Conservation (phyloP, 208 protist genomes). For the Trypanosoma rangeli region DNA sequence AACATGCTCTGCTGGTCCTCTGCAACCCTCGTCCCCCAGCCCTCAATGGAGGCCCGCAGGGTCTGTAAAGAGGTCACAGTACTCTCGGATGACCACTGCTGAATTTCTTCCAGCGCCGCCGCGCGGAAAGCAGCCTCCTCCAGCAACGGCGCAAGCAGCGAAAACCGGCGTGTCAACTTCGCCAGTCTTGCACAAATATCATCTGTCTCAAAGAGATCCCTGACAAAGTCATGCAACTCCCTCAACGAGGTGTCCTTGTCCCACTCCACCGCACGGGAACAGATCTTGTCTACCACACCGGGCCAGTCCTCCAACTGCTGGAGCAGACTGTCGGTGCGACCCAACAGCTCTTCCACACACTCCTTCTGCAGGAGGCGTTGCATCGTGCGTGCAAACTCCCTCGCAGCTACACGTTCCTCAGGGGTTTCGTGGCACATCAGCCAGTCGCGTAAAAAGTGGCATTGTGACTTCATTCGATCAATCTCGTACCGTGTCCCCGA, state of each 20-base stretch:
- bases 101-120: constrained; percentile 12
- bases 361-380: background rate
- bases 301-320: constrained; percentile 26
- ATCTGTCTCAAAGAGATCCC: background rate
- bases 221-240: constrained; percentile 18
- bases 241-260: background rate
- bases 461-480: constrained; percentile 15
- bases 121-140: constrained; percentile 26
- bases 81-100: constrained; percentile 17
- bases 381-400: constrained; percentile 1
- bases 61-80: constrained; percentile 18
- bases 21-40: background rate
- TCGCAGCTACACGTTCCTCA: constrained; percentile 3
- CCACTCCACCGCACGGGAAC: constrained; percentile 4
- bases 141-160: constrained; percentile 23
- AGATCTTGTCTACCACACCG: constrained; percentile 1
- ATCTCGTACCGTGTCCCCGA: constrained; percentile 11
- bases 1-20: constrained; percentile 13
- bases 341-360: constrained; percentile 17
- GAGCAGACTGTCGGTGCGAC: constrained; percentile 15
- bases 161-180: constrained; percentile 23
- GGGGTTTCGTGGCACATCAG: constrained; percentile 13
- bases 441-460: constrained; percentile 14
- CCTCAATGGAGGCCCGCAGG: constrained; percentile 9
- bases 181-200: constrained; percentile 13